Percentiles rank a stretch among this genome's conserved stretches.
phyloP scores from a whole-genome alignment of 345 rosid species.

The Populus pruinosa region DNA sequence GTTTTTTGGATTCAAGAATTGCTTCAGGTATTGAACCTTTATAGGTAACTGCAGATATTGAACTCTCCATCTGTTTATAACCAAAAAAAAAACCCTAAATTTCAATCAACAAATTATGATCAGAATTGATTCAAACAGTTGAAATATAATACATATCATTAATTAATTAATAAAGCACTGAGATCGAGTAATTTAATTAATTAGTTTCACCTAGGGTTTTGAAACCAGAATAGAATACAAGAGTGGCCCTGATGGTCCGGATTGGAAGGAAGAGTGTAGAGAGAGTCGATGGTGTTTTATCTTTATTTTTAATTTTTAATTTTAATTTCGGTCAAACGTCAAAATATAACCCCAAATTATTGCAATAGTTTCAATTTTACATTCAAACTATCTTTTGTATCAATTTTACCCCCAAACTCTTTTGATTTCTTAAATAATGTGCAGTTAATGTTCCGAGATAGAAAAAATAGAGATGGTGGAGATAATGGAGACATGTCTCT shows the following conservation, averaged over 20 bases:
- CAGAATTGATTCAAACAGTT: background rate
- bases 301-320: too few species aligned
- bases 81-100: background rate
- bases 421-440: too few species aligned
- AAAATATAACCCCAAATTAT: background rate
- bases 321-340: too few species aligned
- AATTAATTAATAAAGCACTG: too few species aligned
- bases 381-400: too few species aligned
- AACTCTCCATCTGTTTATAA: slow-evolving; percentile 53
- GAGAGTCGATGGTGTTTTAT: background rate
- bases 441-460: too few species aligned
- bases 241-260: background rate
- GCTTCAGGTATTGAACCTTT: slow-evolving; percentile 76
- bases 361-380: too few species aligned
- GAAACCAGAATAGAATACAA: background rate
- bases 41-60: slow-evolving; percentile 48
- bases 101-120: background rate
- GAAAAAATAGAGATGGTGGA: too few species aligned
- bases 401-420: too few species aligned
- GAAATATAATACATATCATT: too few species aligned
- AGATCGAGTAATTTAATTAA: background rate
- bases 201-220: background rate
- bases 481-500: too few species aligned
- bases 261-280: background rate
- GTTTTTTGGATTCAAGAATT: slow-evolving; percentile 56